Evolutionary conservation across 129 eudicot species (phyloP).

Genomic region (Flaveria robusta): DNA sequence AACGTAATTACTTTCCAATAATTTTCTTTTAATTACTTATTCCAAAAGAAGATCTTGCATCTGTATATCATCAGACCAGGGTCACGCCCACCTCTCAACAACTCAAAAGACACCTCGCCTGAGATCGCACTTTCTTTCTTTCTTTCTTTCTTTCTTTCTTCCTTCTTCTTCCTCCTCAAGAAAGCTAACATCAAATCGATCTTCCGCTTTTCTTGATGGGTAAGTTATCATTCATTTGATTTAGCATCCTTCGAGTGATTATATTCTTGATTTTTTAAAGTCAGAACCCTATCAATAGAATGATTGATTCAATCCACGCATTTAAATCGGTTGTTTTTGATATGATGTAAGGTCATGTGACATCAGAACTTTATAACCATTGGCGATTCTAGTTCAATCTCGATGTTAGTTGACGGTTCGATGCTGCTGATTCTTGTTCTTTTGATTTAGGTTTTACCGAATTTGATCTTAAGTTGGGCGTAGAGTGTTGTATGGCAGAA

Average conservation of each 20-base stretch:
- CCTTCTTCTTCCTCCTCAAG: conserved; percentile 7
- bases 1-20: conserved; percentile 3
- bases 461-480: background rate
- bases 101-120: background rate
- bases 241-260: background rate
- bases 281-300: conserved; percentile 26
- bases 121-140: conserved; percentile 30
- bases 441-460: conserved; percentile 16
- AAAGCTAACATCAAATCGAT: conserved; percentile 27
- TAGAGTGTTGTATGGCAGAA: background rate
- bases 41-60: conserved; percentile 9
- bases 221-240: conserved; percentile 10
- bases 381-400: conserved; percentile 14
- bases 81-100: conserved; percentile 44
- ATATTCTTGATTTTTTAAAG: conserved; percentile 5
- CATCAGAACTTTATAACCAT: background rate
- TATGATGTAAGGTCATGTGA: background rate
- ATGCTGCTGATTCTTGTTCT: conserved; percentile 4
- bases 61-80: conserved; percentile 23
- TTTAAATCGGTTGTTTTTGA: conserved; percentile 7
- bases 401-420: conserved; percentile 31
- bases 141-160: conserved; percentile 22
- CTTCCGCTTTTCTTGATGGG: conserved; percentile 25
- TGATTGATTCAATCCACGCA: conserved; percentile 16
- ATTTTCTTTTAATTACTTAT: conserved; percentile 20